Base-by-base conservation (phyloP, 2,329 filamentous ascomycete genomes). In the Tolypocladium album region DNA sequence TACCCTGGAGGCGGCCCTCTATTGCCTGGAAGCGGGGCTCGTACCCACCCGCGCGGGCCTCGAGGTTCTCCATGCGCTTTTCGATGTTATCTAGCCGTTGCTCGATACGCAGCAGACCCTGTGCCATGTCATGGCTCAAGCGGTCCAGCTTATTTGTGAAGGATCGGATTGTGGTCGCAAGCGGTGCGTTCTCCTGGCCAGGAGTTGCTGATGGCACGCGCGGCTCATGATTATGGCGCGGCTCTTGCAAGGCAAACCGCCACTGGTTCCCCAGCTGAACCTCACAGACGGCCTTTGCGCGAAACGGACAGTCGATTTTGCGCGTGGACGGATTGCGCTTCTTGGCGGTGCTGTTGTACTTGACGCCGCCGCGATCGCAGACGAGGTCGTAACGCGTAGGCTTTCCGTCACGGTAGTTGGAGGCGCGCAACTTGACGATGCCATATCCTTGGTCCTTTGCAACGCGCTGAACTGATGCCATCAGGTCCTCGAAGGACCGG, bases 281-380 rank as follows among this genome's bases (percentile, higher is more conserved):
- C 67, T 86, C 83, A 63, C 83, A 86, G 27, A 86, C 83, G 31
- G 83, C 83, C 73, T 86, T 86, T 59, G 83, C 83, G 58, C 82
- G 80, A 74, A 83, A 86, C 13, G 83, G 83, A 60, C 83, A 86
- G 69, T 86, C 83, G 59, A 86, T 82, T 72, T 86, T 86, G 68
- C 83, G 82, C 52, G 83, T 86, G 59, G 81, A 84, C 1, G 83
- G 83, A 65, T 84, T 85, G 60, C 83, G 80, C 74, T 85, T 86
- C 76, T 85, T 85, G 9, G 83, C 83, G 1, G 83, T 86, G 71
- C 82, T 85, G 73, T 76, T 84, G 72, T 86, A 86, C 71, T 85
- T 86, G 68, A 86, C 83, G 62, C 83, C 83, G 59, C 83, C 83
- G 47, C 83, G 82, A 64, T 86, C 83, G 71, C 83, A 86, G 40